Base-by-base conservation (phyloP, 2,329 filamentous ascomycete genomes). In the Aspergillus quadricinctus region DNA sequence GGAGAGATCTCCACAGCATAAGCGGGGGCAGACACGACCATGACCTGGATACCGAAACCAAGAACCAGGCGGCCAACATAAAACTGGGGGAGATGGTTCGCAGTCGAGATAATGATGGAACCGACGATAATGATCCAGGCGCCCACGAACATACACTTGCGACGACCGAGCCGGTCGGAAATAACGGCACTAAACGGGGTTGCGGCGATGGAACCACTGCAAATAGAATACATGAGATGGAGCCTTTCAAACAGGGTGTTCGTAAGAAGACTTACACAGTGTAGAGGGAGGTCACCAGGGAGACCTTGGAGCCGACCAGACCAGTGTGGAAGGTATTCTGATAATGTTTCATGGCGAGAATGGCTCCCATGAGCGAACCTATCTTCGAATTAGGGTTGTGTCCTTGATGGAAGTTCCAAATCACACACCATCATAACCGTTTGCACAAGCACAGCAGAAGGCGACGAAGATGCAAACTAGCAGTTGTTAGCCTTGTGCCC, bases 1-100 rank as follows among this genome's bases (percentile, higher is more conserved):
- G 78, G 77, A 1, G 78, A 64, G 27, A 80, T 77, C 57, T 81
- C 78, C 37, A 81, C 72, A 3, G 76, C 71, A 56, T 80, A 80
- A 9, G 79, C 77, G 0, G 79, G 79, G 1, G 78, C 79, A 9
- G 76, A 75, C 41, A 80, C 77, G 0, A 77, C 76, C 77, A 80
- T 79, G 64, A 79, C 65, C 54, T 77, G 67, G 53, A 80, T 80
- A 21, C 78, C 79, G 29, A 74, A 60, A 21, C 79, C 78, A 31
- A 81, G 77, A 5, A 81, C 53, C 57, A 80, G 78, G 5, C 79
- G 76, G 23, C 78, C 79, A 28, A 78, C 74, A 31, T 79, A 71
- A 51, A 81, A 77, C 62, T 81, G 69, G 3, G 65, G 53, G n/a
- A 66, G 54, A 66, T 21, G 69, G 51, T 55, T 64, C 11, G 74